Conservation (phyloP, 2,329 filamentous ascomycete species). For the Pseudocercospora fijiensis region DNA sequence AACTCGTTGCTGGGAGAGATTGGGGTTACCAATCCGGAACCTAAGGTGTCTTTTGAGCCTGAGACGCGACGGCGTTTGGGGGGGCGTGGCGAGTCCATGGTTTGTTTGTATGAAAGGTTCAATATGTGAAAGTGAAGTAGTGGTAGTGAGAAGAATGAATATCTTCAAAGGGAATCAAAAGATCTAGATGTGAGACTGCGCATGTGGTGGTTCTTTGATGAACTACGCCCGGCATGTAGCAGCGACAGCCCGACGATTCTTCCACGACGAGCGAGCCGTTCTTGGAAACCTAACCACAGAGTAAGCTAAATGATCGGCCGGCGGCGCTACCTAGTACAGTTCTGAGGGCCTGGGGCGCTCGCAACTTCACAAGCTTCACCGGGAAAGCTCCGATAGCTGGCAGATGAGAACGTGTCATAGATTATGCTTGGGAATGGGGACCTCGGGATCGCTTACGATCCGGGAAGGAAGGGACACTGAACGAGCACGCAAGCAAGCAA, state of each 20-base stretch:
- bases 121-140: background rate
- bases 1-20: slow-evolving; percentile 5
- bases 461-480: background rate
- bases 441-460: slow-evolving; percentile 1
- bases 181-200: background rate
- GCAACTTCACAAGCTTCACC: background rate
- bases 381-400: slow-evolving; percentile 4
- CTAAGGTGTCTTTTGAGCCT: slow-evolving; percentile 16
- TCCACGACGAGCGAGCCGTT: background rate
- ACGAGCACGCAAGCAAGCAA: slow-evolving; percentile 2
- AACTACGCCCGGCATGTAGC: background rate
- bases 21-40: slow-evolving; percentile 9
- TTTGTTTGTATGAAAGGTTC: background rate
- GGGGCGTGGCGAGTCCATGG: slow-evolving; percentile 25
- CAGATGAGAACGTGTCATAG: slow-evolving; percentile 5
- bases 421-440: slow-evolving; percentile 1
- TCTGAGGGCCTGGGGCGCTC: too few relatives aligned
- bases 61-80: slow-evolving; percentile 25
- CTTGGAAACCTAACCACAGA: background rate
- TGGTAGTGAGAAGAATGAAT: background rate
- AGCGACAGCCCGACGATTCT: slow-evolving; percentile 2
- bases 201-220: background rate
- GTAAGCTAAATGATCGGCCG: background rate
- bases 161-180: background rate
- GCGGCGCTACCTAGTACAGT: too few relatives aligned